Conservation (phyloP, 805 yeast genomes). For the Candida sithepensis region DNA sequence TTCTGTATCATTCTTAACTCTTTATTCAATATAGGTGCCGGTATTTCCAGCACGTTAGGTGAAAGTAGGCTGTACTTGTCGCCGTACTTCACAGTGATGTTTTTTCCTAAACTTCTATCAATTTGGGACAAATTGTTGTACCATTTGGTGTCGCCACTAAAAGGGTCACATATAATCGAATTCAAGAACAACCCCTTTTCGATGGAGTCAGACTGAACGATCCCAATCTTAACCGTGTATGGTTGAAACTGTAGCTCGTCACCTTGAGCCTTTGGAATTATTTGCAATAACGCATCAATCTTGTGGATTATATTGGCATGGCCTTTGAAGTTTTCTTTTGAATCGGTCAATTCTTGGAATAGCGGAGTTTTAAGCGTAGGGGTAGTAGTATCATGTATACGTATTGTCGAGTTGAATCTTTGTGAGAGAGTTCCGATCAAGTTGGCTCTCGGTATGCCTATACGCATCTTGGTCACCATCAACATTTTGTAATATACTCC, state of each 20-base stretch:
- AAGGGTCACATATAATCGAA: constrained; percentile 29
- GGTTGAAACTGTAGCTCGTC: constrained; percentile 16
- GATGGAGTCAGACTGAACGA: constrained; percentile 21
- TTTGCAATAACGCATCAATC: constrained; percentile 12
- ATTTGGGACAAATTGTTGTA: constrained; percentile 9
- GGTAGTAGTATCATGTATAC: neutral
- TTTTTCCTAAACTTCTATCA: constrained; percentile 7
- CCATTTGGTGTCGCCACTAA: constrained; percentile 23
- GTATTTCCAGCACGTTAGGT: constrained; percentile 16
- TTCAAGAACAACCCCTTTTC: constrained; percentile 23
- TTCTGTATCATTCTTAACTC: constrained; percentile 29
- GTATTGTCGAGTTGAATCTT: neutral
- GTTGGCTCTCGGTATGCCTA: neutral
- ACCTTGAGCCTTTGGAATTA: constrained; percentile 8
- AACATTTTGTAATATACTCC: neutral
- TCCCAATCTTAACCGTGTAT: constrained; percentile 24
- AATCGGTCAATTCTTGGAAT: constrained; percentile 8
- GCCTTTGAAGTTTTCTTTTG: constrained; percentile 12
- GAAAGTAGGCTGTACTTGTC: neutral
- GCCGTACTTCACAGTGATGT: constrained; percentile 14
- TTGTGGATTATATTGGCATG: constrained; percentile 11
- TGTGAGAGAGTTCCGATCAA: neutral
- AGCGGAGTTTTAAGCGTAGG: neutral
- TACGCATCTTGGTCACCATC: neutral
- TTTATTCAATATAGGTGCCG: constrained; percentile 28